Base-by-base conservation (phyloP, 164 flowering plant species). In the Piper longum region DNA sequence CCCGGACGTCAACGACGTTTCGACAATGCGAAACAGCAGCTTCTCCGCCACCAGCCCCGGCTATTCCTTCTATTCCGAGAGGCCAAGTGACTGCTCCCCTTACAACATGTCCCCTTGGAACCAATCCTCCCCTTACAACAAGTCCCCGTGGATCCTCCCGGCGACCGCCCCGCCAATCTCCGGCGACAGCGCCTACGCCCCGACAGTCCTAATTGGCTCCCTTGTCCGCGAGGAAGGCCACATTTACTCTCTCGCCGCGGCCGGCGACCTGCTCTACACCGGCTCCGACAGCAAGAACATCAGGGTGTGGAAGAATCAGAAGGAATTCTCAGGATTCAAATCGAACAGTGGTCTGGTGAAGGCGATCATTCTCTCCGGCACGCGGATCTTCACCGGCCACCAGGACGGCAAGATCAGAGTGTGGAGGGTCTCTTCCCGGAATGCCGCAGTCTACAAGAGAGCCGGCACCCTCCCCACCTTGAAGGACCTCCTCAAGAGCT, bases 271-370 rank as follows among this genome's bases (percentile, higher is more conserved):
- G 7, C 77, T 88, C 2, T 90, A 88, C 79, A 90, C 97, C 3
- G 97, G 97, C n/a, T 90, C 97, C 1, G 95, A 90, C 60, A 88
- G 97, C 79, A 90, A 90, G 77, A 90, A 90, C 76, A 88, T 90
- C 62, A 88, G 95, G 6, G 91, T 88, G 0, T 90, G 97, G 95
- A 86, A 82, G 70, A 75, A 82, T 66, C 72, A 81, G 59, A 72
- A 88, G 57, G 95, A 90, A 59, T 86, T 66, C 62, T 54, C 83
- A 0, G 92, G 82, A 1, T 90, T 90, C 71, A 88, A 88, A 72
- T 82, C 93, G 2, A 83, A 70, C 71, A 88, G 96, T 16, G 97
- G 96, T 0, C 65, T 90, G 36, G 96, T 91, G 1, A 88, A 91
- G 63, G 91, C 93, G 5, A 91, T 91, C 16, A 72, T 91, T 0